Conservation (phyloP, 805 yeast genomes). For the Ogataea neopini region DNA sequence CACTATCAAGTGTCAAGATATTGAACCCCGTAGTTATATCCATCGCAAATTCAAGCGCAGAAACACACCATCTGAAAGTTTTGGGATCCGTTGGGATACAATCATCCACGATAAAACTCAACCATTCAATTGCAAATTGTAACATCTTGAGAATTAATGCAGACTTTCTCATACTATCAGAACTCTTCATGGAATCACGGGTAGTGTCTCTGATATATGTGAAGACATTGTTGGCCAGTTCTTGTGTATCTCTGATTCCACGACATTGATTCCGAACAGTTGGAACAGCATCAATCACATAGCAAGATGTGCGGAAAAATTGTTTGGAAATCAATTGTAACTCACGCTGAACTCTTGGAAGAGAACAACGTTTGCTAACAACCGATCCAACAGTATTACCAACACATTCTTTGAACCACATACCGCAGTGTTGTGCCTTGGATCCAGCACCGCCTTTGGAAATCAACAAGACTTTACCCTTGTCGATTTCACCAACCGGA, state of each 20-base stretch:
- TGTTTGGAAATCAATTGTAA: conserved; percentile 63
- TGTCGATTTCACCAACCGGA: conserved; percentile 57
- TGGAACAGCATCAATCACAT: conserved; percentile 62
- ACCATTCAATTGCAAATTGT: conserved; percentile 83
- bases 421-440: conserved; percentile 54
- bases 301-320: conserved; percentile 65
- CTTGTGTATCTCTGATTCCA: conserved; percentile 66
- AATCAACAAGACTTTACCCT: conserved; percentile 67
- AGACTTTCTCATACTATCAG: conserved; percentile 67
- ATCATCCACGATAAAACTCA: conserved; percentile 88
- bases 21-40: conserved; percentile 89
- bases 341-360: conserved; percentile 72
- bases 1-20: conserved; percentile 75
- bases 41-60: conserved; percentile 95
- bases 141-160: conserved; percentile 71
- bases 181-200: conserved; percentile 61
- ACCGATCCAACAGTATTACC: conserved; percentile 54
- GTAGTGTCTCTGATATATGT: conserved; percentile 82
- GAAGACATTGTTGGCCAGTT: conserved; percentile 70
- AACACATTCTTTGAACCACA: conserved; percentile 56
- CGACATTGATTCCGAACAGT: conserved; percentile 54
- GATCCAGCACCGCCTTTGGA: conserved; percentile 67
- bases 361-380: conserved; percentile 67
- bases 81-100: conserved; percentile 89
- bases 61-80: conserved; percentile 95